Evolutionary conservation across 805 yeast genomes (phyloP), one percentile per base, ranked within the genome.

Genomic region (Saccharomycopsis malanga): DNA sequence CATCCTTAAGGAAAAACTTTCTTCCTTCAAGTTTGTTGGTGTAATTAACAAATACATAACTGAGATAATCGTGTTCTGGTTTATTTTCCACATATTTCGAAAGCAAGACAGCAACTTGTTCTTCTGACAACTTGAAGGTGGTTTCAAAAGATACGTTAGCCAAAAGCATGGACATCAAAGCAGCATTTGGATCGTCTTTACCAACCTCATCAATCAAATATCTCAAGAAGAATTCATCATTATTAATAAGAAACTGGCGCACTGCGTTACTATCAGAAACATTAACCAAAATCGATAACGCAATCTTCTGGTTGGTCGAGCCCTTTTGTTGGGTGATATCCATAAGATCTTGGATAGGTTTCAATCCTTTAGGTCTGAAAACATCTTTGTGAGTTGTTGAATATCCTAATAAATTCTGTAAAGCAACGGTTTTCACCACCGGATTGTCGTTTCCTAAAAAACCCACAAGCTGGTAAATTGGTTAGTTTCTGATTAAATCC

Each of bases 21-120:
- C 96, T 77, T n/a, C 91, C 91, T 45, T 65, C 63, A 30, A 68
- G 66, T 57, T 81, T 83, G 55, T 96, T 76, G 1, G 97, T 87
- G 39, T 87, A 69, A 60, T 91, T 97, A 12, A 95, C 89, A 64
- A 93, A 89, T 61, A 87, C 87, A 61, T 81, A 87, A 1, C 95
- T 75, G 53, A 93, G 69, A 61, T 86, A 89, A 62, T 89, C 96
- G 58, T 66, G 91, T 56, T 76, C 74, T 2, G 95, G 93, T 56
- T 69, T 73, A 57, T 73, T 75, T 59, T 84, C 84, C 35, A 88
- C 95, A 60, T 87, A 88, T 58, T 89, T 79, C 64, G 87, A 95
- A 80, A 89, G 77, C 27, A 89, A 69, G 62, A 89, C 83, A 57
- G 86, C 95, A 65, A 87, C 71, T 4, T 79, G 81, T 21, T 67